phyloP scores from a whole-genome alignment of 179 eudicot species.

The Amaranthus tricolor region DNA sequence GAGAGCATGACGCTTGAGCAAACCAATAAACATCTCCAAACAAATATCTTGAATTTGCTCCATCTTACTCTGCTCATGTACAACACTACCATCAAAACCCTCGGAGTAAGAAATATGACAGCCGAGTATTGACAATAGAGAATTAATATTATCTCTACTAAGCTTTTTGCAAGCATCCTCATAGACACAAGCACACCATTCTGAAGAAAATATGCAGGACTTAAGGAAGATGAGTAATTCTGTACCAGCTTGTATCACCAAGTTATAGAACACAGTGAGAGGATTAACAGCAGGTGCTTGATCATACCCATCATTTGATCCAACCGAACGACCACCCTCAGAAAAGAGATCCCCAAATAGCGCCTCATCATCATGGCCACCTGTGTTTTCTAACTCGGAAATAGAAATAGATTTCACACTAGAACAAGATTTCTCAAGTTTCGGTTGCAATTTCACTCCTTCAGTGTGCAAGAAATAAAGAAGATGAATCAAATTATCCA shows the following conservation, averaged over 20 bases:
- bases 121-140: slow-evolving; percentile 61
- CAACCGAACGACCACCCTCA: slow-evolving; percentile 90
- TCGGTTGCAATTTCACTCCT: slow-evolving; percentile 76
- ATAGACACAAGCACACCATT: slow-evolving; percentile 63
- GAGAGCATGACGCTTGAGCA: slow-evolving; percentile 51
- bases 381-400: slow-evolving; percentile 62
- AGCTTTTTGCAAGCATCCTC: slow-evolving; percentile 65
- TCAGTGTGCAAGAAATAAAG: slow-evolving; percentile 75
- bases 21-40: slow-evolving; percentile 71
- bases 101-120: slow-evolving; percentile 54
- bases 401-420: slow-evolving; percentile 52
- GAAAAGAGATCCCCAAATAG: slow-evolving; percentile 97
- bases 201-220: slow-evolving; percentile 60
- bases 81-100: slow-evolving; percentile 49
- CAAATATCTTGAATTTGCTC: slow-evolving; percentile 64
- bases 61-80: slow-evolving; percentile 51
- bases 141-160: slow-evolving; percentile 54
- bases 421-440: slow-evolving; percentile 73
- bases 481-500: slow-evolving; percentile 76
- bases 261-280: slow-evolving; percentile 47
- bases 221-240: slow-evolving; percentile 66
- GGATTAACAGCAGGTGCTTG: slow-evolving; percentile 55
- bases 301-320: slow-evolving; percentile 81
- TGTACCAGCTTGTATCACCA: slow-evolving; percentile 71
- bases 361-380: slow-evolving; percentile 96